Evolutionary conservation across 495 filamentous ascomycete species (phyloP).

Genomic region (Extremus antarcticus): DNA sequence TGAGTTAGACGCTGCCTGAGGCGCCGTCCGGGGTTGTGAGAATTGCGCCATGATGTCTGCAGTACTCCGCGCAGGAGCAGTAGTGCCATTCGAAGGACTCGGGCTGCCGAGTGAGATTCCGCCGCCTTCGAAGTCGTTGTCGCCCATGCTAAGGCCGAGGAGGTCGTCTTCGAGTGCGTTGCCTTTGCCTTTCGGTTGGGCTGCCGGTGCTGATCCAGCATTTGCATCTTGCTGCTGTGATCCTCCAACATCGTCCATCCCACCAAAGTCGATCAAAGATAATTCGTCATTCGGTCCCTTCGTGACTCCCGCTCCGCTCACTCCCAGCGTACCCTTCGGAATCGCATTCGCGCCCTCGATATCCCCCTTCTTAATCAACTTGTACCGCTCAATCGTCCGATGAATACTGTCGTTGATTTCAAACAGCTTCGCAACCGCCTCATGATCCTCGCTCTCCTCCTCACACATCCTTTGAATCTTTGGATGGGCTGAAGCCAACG

Average conservation of each 20-base stretch:
- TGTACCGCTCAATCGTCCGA: constrained; percentile 88
- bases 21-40: constrained; percentile 7
- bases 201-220: constrained; percentile 7
- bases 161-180: constrained; percentile 47
- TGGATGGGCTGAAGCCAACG: constrained; percentile 85
- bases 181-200: constrained; percentile 40
- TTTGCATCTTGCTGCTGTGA: constrained; percentile 35
- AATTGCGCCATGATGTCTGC: constrained; percentile 19
- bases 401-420: constrained; percentile 99
- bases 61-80: background rate
- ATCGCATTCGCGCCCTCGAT: constrained; percentile 76
- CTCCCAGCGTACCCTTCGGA: constrained; percentile 69
- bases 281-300: constrained; percentile 74
- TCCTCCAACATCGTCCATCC: constrained; percentile 31
- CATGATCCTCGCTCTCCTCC: constrained; percentile 91
- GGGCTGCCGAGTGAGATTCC: constrained; percentile 69
- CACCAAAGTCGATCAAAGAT: constrained; percentile 85
- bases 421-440: constrained; percentile 87
- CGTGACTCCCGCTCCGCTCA: constrained; percentile 52
- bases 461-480: constrained; percentile 99
- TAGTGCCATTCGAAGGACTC: constrained; percentile 16
- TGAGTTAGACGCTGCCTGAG: constrained; percentile 5
- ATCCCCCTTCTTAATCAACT: constrained; percentile 86
- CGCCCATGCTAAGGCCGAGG: constrained; percentile 56
- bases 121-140: constrained; percentile 55